phyloP scores from a whole-genome alignment of 2,329 filamentous ascomycete genomes.

The Aureobasidium sp. region DNA sequence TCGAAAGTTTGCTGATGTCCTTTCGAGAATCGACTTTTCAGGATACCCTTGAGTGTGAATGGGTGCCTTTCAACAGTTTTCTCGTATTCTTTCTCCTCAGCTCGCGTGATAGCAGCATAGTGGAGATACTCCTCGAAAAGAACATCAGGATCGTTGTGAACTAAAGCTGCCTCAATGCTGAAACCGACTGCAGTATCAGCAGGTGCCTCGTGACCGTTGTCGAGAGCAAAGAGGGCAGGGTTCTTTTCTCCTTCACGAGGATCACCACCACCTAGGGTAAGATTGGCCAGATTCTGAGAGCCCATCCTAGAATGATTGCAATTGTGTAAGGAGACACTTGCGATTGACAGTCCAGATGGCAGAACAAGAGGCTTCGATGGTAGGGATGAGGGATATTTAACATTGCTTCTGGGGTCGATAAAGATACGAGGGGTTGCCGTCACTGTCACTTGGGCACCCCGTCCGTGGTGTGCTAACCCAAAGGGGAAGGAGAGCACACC shows the following conservation, averaged over 20 bases:
- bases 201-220: not conserved
- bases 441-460: too few species aligned
- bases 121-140: conserved; percentile 25
- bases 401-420: not conserved
- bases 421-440: not conserved
- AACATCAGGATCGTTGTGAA: conserved; percentile 21
- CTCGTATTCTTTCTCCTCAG: conserved; percentile 20
- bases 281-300: conserved; percentile 9
- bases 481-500: not conserved
- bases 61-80: conserved; percentile 19
- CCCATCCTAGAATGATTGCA: not conserved
- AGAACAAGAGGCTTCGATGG: not conserved
- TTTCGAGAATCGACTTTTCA: conserved; percentile 20
- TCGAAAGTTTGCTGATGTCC: conserved; percentile 9
- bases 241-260: conserved; percentile 8
- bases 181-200: not conserved
- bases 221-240: not conserved
- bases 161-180: conserved; percentile 4
- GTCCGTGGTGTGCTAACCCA: not conserved
- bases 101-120: conserved; percentile 19
- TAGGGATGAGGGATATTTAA: not conserved
- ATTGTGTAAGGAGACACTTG: not conserved
- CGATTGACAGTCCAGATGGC: not conserved
- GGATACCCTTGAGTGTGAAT: conserved; percentile 15
- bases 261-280: conserved; percentile 10